Conservation (phyloP, 495 filamentous ascomycete genomes). For the Xylaria intraflava region DNA sequence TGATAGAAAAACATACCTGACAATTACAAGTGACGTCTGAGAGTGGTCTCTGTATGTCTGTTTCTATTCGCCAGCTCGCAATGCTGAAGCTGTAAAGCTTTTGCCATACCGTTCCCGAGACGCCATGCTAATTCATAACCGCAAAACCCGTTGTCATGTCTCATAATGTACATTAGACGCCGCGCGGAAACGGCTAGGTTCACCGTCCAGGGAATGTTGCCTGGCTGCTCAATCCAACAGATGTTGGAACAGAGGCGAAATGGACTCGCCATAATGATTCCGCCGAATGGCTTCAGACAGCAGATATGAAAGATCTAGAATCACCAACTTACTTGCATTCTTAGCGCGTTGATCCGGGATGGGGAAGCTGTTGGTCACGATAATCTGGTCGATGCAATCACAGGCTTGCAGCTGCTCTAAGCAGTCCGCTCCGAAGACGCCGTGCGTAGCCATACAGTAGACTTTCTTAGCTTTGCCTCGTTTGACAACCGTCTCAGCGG, state of each 20-base stretch:
- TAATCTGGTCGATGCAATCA: slow-evolving; percentile 84
- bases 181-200: neutral
- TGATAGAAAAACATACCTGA: slow-evolving; percentile 9
- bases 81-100: slow-evolving; percentile 6
- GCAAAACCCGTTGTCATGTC: slow-evolving; percentile 6
- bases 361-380: slow-evolving; percentile 95
- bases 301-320: slow-evolving; percentile 81
- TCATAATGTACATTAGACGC: slow-evolving; percentile 12
- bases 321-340: slow-evolving; percentile 72
- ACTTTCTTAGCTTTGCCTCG: slow-evolving; percentile 85
- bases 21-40: slow-evolving; percentile 28
- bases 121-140: slow-evolving; percentile 14
- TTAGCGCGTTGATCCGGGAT: slow-evolving; percentile 65
- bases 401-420: slow-evolving; percentile 86
- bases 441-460: slow-evolving; percentile 96
- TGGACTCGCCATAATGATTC: slow-evolving; percentile 88
- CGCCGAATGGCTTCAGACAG: slow-evolving; percentile 87
- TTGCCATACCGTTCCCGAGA: slow-evolving; percentile 10
- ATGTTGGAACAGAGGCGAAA: slow-evolving; percentile 78
- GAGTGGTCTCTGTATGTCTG: slow-evolving; percentile 20
- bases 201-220: neutral
- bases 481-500: slow-evolving; percentile 96
- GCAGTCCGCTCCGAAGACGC: slow-evolving; percentile 83
- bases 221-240: slow-evolving; percentile 44
- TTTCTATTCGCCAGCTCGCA: slow-evolving; percentile 5